These are phyloP conservation scores for Darksidea phi DNA, from an alignment of 495 filamentous ascomycete genomes.

Conservation along the genomic window DNA sequence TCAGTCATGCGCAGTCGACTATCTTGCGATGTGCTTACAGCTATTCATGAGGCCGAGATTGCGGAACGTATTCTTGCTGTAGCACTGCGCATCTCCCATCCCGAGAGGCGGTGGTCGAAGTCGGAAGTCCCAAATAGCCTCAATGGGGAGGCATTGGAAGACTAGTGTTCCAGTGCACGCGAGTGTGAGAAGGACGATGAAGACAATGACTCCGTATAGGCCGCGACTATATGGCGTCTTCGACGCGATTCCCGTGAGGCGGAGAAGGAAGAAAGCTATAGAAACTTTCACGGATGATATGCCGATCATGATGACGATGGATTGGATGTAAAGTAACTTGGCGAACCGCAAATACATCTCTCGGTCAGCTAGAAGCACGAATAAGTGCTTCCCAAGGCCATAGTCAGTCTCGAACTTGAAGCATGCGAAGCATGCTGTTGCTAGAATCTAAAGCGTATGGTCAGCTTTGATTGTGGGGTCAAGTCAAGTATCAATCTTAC, in stretches of 20 bases:
- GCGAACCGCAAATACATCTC: conserved; percentile 8
- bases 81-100: conserved; percentile 37
- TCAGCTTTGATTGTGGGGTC: not conserved
- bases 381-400: conserved; percentile 38
- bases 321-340: conserved; percentile 31
- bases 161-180: conserved; percentile 38
- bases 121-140: conserved; percentile 33
- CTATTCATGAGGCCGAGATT: conserved; percentile 39
- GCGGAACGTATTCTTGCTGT: conserved; percentile 28
- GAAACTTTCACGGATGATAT: conserved; percentile 38
- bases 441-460: conserved; percentile 17
- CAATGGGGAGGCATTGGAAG: conserved; percentile 38
- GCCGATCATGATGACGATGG: conserved; percentile 32
- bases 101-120: conserved; percentile 32
- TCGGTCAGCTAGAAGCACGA: conserved; percentile 23
- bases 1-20: not conserved
- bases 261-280: conserved; percentile 40
- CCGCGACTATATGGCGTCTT: conserved; percentile 31
- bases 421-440: conserved; percentile 27
- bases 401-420: conserved; percentile 35
- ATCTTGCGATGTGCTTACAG: conserved; percentile 21
- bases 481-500: conserved; percentile 6
- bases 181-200: conserved; percentile 35
- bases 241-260: conserved; percentile 21
- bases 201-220: conserved; percentile 37